phyloP scores from a whole-genome alignment of 139 green algal species.

The Mychonastes homosphaera region DNA sequence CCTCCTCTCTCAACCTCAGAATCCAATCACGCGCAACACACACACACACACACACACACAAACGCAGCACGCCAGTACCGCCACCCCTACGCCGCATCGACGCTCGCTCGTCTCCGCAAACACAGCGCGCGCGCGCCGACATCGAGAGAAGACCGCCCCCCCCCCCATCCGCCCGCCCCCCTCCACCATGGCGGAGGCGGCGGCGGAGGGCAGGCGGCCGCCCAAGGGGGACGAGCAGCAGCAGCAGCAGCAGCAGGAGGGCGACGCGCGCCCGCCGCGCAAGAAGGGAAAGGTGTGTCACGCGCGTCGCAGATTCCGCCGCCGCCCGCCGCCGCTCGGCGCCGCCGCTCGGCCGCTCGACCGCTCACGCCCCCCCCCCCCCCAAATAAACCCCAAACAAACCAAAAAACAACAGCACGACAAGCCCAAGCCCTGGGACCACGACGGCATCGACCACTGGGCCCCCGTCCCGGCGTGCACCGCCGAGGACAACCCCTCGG shows the following conservation, averaged over 20 bases:
- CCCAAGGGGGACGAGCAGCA: not conserved
- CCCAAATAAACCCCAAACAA: not conserved
- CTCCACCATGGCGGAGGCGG: slow-evolving; percentile 1
- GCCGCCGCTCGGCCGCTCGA: not conserved
- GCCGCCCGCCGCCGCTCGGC: too few relatives aligned
- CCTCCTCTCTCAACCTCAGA: too few relatives aligned
- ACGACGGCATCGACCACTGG: slow-evolving; percentile 96
- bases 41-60: too few relatives aligned
- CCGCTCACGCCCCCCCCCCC: not conserved
- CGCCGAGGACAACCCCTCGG: slow-evolving; percentile 81
- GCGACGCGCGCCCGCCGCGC: slow-evolving; percentile 7
- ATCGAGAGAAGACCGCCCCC: too few relatives aligned
- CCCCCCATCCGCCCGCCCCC: too few relatives aligned
- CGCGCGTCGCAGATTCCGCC: not conserved
- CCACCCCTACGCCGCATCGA: too few relatives aligned
- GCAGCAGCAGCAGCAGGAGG: not conserved
- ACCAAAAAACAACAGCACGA: slow-evolving; percentile 41
- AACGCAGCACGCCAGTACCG: too few relatives aligned
- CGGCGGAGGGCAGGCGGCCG: too few relatives aligned
- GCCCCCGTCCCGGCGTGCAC: slow-evolving; percentile 54
- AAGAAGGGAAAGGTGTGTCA: slow-evolving; percentile 16
- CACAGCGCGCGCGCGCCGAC: too few relatives aligned
- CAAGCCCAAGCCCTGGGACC: slow-evolving; percentile 90
- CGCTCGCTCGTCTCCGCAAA: too few relatives aligned
- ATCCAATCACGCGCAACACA: too few relatives aligned